Conservation (phyloP, 441 rosid species). For the Sinapis alba region DNA sequence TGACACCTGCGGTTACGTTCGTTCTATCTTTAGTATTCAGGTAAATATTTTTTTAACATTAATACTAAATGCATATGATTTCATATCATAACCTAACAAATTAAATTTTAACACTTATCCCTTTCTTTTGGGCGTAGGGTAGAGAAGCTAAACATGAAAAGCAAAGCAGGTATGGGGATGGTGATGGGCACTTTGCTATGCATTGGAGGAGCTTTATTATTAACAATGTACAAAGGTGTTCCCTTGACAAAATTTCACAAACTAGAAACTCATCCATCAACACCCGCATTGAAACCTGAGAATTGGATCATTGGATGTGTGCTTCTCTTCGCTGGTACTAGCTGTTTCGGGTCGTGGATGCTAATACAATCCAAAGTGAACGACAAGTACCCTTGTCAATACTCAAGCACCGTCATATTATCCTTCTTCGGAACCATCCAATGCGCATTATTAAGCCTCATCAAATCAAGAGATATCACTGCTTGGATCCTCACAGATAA, state of each 20-base stretch:
- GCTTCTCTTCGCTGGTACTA: constrained; percentile 37
- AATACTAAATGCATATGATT: neutral
- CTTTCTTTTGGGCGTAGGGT: neutral
- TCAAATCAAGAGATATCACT: constrained; percentile 32
- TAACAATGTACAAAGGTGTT: constrained; percentile 35
- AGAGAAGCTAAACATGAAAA: neutral
- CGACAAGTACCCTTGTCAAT: constrained; percentile 39
- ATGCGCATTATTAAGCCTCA: constrained; percentile 41
- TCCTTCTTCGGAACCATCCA: constrained; percentile 42
- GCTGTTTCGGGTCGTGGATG: constrained; percentile 41
- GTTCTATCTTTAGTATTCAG: constrained; percentile 41
- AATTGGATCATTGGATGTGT: constrained; percentile 39
- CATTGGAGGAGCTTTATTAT: constrained; percentile 42
- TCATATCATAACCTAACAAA: neutral
- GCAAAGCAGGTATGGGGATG: constrained; percentile 36
- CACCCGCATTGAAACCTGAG: constrained; percentile 19
- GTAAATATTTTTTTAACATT: neutral
- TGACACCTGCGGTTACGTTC: constrained; percentile 43
- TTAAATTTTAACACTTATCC: neutral
- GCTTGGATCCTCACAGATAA: constrained; percentile 40
- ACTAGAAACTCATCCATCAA: neutral
- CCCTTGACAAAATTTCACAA: constrained; percentile 25
- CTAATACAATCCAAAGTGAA: constrained; percentile 41
- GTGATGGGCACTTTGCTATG: constrained; percentile 41
- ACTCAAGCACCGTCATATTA: constrained; percentile 40